Conservation (phyloP, 2,329 filamentous ascomycete genomes). For the Arthrobotrys conoides region DNA sequence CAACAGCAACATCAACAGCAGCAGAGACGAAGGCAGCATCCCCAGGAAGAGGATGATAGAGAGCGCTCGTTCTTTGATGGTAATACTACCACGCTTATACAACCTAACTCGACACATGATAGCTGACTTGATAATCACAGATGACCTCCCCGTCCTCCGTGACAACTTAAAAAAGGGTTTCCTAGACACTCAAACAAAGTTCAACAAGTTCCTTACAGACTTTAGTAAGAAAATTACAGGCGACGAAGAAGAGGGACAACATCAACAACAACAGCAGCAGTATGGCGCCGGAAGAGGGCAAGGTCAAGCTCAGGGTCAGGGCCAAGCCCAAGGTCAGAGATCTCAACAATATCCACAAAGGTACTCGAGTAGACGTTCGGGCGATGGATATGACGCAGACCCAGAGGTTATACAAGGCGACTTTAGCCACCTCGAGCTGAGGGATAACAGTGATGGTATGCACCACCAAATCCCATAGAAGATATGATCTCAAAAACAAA, state of each 20-base stretch:
- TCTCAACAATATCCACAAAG: conserved; percentile 67
- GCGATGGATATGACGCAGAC: conserved; percentile 93
- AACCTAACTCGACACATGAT: background rate
- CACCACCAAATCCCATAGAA: background rate
- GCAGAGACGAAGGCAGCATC: conserved; percentile 70
- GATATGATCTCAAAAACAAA: conserved; percentile 3
- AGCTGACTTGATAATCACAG: conserved; percentile 68
- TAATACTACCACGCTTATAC: conserved; percentile 64
- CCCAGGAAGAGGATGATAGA: conserved; percentile 67
- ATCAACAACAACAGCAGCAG: conserved; percentile 65
- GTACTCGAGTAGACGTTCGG: conserved; percentile 77
- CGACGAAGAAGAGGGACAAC: conserved; percentile 78
- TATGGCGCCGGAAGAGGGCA: conserved; percentile 58
- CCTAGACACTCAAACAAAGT: conserved; percentile 89
- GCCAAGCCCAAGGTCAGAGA: conserved; percentile 65
- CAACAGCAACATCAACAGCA: conserved; percentile 67
- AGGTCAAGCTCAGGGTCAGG: conserved; percentile 64
- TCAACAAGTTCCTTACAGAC: conserved; percentile 92
- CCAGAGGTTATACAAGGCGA: conserved; percentile 91
- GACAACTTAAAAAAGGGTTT: conserved; percentile 96
- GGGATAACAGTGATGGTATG: conserved; percentile 72
- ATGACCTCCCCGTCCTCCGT: conserved; percentile 92
- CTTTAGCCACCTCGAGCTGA: conserved; percentile 78
- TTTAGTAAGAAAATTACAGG: conserved; percentile 95
- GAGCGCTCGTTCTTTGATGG: conserved; percentile 92